Conservation (phyloP, 2,329 filamentous ascomycete genomes). For the Scytalidium sp. region DNA sequence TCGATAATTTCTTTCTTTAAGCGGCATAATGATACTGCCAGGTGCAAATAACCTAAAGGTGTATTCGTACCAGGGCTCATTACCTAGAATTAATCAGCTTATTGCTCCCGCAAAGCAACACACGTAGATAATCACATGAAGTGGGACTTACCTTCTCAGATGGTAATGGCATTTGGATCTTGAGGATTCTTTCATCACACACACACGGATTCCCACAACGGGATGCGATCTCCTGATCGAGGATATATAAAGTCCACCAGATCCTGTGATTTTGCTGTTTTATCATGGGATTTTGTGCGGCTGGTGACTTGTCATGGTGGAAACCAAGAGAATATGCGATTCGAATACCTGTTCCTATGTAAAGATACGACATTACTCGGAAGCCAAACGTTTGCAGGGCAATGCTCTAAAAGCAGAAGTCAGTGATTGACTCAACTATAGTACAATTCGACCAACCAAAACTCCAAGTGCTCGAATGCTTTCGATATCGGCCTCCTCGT, state of each 20-base stretch:
- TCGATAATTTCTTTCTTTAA: slow-evolving; percentile 14
- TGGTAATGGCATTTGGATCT: slow-evolving; percentile 12
- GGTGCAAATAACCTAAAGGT: slow-evolving; percentile 12
- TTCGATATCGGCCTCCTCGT: slow-evolving; percentile 18
- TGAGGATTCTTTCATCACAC: slow-evolving; percentile 13
- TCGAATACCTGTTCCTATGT: slow-evolving; percentile 15
- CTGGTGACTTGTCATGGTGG: slow-evolving; percentile 14
- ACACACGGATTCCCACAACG: slow-evolving; percentile 14
- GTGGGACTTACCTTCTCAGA: slow-evolving; percentile 13
- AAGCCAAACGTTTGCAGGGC: slow-evolving; percentile 14
- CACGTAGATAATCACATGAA: too few relatives aligned
- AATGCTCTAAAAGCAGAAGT: slow-evolving; percentile 7
- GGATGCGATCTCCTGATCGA: slow-evolving; percentile 13
- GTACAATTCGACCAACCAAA: slow-evolving; percentile 4
- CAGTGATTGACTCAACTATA: too few relatives aligned
- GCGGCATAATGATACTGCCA: slow-evolving; percentile 12
- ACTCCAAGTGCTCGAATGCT: slow-evolving; percentile 15
- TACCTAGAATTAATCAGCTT: slow-evolving; percentile 2
- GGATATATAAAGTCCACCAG: too few relatives aligned
- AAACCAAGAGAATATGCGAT: slow-evolving; percentile 16
- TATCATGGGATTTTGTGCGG: slow-evolving; percentile 12
- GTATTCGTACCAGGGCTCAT: slow-evolving; percentile 15
- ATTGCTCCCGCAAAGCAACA: too few relatives aligned
- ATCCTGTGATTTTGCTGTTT: too few relatives aligned
- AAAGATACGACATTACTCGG: slow-evolving; percentile 15